Evolutionary conservation across 176 grass and related monocot species (phyloP).

Genomic region (Alloteropsis semialata): DNA sequence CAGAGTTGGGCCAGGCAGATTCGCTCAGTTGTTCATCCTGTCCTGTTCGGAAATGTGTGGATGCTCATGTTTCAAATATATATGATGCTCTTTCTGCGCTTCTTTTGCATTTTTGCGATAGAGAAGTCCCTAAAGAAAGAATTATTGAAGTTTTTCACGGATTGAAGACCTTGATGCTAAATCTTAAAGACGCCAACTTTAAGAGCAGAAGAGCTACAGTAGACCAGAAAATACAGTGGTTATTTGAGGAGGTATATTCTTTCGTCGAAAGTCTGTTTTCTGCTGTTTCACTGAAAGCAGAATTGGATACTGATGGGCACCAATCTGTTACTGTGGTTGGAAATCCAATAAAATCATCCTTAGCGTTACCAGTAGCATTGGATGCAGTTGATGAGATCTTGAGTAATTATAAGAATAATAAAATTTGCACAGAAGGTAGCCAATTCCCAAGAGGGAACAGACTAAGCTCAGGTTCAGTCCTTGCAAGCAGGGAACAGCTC

Average conservation of each 20-base stretch:
- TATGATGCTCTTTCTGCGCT: conserved; percentile 66
- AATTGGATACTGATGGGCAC: conserved; percentile 51
- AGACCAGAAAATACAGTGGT: conserved; percentile 32
- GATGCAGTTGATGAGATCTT: conserved; percentile 87
- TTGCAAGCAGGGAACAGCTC: conserved; percentile 87
- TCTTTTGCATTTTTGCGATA: conserved; percentile 46
- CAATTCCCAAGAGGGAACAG: conserved; percentile 70
- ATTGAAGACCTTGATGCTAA: conserved; percentile 50
- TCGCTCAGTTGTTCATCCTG: conserved; percentile 71
- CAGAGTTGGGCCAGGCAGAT: conserved; percentile 60
- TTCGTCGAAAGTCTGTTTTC: conserved; percentile 55
- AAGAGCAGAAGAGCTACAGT: conserved; percentile 56
- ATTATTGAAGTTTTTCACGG: conserved; percentile 42
- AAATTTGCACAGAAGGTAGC: conserved; percentile 30
- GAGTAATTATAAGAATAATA: conserved; percentile 55
- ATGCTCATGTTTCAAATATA: conserved; percentile 87
- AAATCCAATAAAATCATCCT: conserved; percentile 68
- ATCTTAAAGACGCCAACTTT: conserved; percentile 51
- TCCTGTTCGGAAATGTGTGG: conserved; percentile 72
- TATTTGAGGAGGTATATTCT: conserved; percentile 64
- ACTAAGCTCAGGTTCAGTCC: conserved; percentile 65
- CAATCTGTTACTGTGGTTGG: conserved; percentile 43
- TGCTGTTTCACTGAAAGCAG: conserved; percentile 69
- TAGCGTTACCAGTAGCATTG: conserved; percentile 83
- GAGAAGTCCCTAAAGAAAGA: conserved; percentile 47